Evolutionary conservation across 2,329 filamentous ascomycete species (phyloP).

Genomic region (Trichoderma sp.): DNA sequence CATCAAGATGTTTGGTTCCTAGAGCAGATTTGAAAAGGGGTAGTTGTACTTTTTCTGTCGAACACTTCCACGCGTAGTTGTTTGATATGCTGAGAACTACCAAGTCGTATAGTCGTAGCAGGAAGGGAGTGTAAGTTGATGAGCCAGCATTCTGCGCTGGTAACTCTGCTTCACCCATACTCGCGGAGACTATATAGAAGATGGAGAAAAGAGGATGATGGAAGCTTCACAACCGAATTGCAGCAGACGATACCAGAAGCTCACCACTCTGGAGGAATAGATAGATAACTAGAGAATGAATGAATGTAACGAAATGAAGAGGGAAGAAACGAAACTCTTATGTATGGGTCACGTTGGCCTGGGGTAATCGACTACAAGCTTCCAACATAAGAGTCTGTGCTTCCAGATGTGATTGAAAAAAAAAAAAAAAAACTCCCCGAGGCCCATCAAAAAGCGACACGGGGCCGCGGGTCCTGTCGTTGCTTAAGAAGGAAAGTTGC

Average conservation of each 20-base stretch:
- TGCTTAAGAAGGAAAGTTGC: not conserved
- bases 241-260: not conserved
- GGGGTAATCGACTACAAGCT: not conserved
- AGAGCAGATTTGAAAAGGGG: constrained; percentile 36
- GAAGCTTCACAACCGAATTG: not conserved
- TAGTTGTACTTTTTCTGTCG: constrained; percentile 31
- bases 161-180: not conserved
- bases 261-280: not conserved
- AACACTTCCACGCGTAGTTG: constrained; percentile 37
- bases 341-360: not conserved
- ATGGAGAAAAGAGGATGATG: not conserved
- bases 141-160: constrained; percentile 11
- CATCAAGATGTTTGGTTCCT: constrained; percentile 38
- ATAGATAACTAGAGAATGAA: not conserved
- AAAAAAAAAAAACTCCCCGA: not conserved
- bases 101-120: constrained; percentile 39
- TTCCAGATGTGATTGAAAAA: not conserved
- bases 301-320: not conserved
- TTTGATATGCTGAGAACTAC: constrained; percentile 44
- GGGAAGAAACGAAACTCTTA: not conserved
- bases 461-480: not conserved
- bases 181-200: not conserved
- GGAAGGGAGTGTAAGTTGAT: constrained; percentile 4
- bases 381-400: not conserved
- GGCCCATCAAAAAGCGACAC: not conserved